Evolutionary conservation across 176 grass and related monocot species (phyloP), one percentile per base, ranked within the genome.

Genomic region (Oryza brachyantha): DNA sequence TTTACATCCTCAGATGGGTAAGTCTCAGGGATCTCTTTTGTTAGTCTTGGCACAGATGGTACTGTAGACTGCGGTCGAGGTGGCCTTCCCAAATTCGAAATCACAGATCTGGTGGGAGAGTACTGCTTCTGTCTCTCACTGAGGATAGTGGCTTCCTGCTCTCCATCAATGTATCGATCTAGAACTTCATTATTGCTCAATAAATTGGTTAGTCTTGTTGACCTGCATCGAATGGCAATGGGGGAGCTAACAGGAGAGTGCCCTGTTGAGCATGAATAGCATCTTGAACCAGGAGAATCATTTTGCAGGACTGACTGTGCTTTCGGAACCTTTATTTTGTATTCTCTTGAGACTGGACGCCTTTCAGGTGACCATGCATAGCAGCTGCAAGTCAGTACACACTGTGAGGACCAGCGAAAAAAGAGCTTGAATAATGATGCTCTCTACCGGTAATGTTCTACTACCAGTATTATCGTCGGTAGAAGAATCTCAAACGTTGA

Each of bases 81-180:
- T 61, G 89, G 92, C 34, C 79, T 90, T 84, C 89, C 90, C 42
- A 83, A 76, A 83, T 75, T 88, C 9, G 82, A 79, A 77, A 65
- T 68, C 69, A 69, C 64, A 82, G 77, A 66, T 78, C 58, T 84
- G 66, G 50, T 77, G 52, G 75, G 34, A 67, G 26, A 62, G 16
- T 78, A 71, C 19, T 87, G 84, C 74, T 55, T 74, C 32, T 40
- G 52, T 29, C 72, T 74, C 64, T 89, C 73, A 70, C 54, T 84
- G 40, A 46, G n/a, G 19, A 64, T 83, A 68, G 81, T 31, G 67
- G 64, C 31, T 73, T 70, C 84, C 37, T 86, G 79, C 75, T 88
- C 91, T 76, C 78, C 84, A 81, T 92, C 94, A 77, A 94, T 86
- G 66, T 88, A 92, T 52, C 88, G 66, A 68, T 94, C 92, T 27